Percentiles rank a stretch among this genome's conserved stretches.
Evolutionary conservation across 2,329 filamentous ascomycete species (phyloP).

Genomic region (Alternaria longipes): DNA sequence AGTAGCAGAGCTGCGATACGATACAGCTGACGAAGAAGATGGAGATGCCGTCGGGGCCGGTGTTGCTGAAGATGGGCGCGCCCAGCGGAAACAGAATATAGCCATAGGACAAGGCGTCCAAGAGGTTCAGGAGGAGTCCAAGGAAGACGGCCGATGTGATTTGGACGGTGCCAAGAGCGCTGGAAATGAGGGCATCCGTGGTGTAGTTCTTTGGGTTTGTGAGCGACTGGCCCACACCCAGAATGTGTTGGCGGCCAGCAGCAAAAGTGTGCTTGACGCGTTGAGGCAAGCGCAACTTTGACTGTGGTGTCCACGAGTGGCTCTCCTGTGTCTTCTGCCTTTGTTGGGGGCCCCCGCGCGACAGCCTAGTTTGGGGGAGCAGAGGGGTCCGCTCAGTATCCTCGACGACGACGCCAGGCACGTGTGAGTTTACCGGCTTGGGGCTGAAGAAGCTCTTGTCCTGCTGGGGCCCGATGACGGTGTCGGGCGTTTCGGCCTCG

Average conservation of each 20-base stretch:
- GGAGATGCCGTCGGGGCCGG: slow-evolving; percentile 93
- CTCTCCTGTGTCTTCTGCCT: slow-evolving; percentile 22
- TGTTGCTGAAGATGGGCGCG: slow-evolving; percentile 80
- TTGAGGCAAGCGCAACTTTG: slow-evolving; percentile 26
- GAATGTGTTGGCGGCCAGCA: slow-evolving; percentile 32
- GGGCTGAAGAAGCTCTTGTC: slow-evolving; percentile 39
- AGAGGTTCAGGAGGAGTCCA: slow-evolving; percentile 86
- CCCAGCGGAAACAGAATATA: slow-evolving; percentile 89
- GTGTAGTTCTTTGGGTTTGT: slow-evolving; percentile 78
- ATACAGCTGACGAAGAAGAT: slow-evolving; percentile 99
- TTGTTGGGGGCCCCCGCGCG: slow-evolving; percentile 32
- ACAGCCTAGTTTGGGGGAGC: slow-evolving; percentile 45
- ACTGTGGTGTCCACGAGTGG: slow-evolving; percentile 31
- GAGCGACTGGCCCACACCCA: slow-evolving; percentile 44
- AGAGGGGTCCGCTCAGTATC: slow-evolving; percentile 51
- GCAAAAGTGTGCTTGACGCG: slow-evolving; percentile 32
- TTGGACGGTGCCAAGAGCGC: slow-evolving; percentile 70
- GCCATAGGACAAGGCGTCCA: slow-evolving; percentile 95
- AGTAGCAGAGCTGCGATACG: slow-evolving; percentile 89
- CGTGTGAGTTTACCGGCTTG: slow-evolving; percentile 7
- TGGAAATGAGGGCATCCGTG: slow-evolving; percentile 69
- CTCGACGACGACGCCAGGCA: slow-evolving; percentile 39
- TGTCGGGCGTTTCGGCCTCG: slow-evolving; percentile 64
- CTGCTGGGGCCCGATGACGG: slow-evolving; percentile 34
- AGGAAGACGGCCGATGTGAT: slow-evolving; percentile 87